These are phyloP conservation scores for Cryptosporidium bovis DNA, from an alignment of 169 alveolate species.

Conservation along the genomic window DNA sequence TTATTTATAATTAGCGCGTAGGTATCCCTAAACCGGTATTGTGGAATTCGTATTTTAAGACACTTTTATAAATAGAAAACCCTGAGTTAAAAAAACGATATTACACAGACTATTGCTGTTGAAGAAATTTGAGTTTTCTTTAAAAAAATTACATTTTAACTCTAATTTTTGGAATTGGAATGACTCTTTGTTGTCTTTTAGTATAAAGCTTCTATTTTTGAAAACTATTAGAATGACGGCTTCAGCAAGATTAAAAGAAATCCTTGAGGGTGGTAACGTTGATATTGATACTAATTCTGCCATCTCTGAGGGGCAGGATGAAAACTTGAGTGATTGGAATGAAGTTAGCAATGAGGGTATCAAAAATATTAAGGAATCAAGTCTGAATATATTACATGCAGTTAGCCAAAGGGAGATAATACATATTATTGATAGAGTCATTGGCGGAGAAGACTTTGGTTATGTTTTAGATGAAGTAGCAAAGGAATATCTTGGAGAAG, in stretches of 20 bases:
- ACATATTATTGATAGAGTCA: constrained; percentile 76
- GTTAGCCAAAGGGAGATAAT: constrained; percentile 77
- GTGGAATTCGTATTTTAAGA: too few relatives aligned
- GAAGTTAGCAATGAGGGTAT: constrained; percentile 24
- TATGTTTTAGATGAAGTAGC: constrained; percentile 41
- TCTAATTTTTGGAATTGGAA: background rate
- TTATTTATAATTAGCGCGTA: too few relatives aligned
- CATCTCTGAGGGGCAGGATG: constrained; percentile 20
- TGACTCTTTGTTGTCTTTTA: constrained; percentile 2
- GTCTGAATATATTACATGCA: constrained; percentile 78
- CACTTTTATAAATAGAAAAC: too few relatives aligned
- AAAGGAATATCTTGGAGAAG: constrained; percentile 47
- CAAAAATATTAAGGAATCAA: constrained; percentile 76
- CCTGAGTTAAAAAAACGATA: too few relatives aligned
- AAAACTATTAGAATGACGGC: constrained; percentile 51
- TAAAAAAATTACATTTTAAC: background rate
- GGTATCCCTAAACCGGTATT: too few relatives aligned
- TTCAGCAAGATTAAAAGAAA: constrained; percentile 76
- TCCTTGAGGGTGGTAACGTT: constrained; percentile 76
- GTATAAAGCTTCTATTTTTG: background rate
- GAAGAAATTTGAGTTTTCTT: too few relatives aligned
- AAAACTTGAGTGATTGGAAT: constrained; percentile 53
- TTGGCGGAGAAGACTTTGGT: constrained; percentile 76
- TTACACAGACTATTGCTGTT: too few relatives aligned
- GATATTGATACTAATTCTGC: constrained; percentile 17